These are phyloP conservation scores for Salix arbutifolia DNA, from an alignment of 345 rosid species.

Conservation along the genomic window DNA sequence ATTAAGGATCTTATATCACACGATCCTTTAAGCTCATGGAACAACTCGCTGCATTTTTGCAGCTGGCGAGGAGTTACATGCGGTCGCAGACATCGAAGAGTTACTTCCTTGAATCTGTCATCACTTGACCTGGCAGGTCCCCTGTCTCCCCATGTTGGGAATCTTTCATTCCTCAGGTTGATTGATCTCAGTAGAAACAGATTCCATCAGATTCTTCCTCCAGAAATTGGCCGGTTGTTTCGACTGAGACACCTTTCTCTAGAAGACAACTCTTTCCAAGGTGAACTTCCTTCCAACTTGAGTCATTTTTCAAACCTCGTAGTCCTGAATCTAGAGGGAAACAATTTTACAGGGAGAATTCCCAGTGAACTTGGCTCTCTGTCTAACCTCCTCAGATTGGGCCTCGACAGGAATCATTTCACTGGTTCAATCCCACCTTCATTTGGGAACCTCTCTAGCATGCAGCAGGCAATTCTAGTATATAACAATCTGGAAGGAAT, in stretches of 20 bases:
- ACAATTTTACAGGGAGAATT: not conserved
- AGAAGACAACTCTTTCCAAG: not conserved
- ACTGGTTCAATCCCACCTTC: not conserved
- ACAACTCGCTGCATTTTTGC: constrained; percentile 6
- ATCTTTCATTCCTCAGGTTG: not conserved
- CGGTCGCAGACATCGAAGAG: constrained; percentile 16
- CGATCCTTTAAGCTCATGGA: not conserved
- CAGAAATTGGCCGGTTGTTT: constrained; percentile 15
- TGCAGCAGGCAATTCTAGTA: fast-evolving
- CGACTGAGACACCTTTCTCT: not conserved
- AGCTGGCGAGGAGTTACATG: constrained; percentile 27
- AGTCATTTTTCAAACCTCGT: too few species aligned
- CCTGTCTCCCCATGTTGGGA: constrained; percentile 24
- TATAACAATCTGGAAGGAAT: not conserved
- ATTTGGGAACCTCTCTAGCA: not conserved
- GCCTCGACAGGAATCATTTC: not conserved
- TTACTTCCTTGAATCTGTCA: not conserved
- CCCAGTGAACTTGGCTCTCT: not conserved
- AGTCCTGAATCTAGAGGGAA: too few species aligned
- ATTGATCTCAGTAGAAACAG: constrained; percentile 1
- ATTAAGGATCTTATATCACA: not conserved
- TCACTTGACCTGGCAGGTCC: constrained; percentile 17
- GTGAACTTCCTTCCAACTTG: constrained; percentile 8
- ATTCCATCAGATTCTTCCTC: not conserved
- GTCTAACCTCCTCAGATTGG: not conserved